Evolutionary conservation across 306 rosid genomes (phyloP), one percentile per base, ranked within the genome.

Genomic region (Rosa lucieae): DNA sequence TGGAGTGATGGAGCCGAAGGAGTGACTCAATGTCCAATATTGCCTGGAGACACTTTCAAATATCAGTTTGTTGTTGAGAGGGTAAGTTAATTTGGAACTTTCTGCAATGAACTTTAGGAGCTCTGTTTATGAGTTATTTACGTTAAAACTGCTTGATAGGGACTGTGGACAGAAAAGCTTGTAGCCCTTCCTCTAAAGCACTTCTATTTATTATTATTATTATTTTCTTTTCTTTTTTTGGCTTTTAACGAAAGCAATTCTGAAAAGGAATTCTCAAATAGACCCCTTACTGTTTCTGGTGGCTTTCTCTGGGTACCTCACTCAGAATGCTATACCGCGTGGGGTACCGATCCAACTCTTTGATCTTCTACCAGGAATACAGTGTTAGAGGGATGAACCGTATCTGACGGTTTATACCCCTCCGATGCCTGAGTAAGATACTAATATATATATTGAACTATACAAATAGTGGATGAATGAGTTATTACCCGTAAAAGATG

Each of bases 1-100:
- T 92, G 99, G 99, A 86, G 81, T 74, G 99, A 94, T 86, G 97
- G 99, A 87, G 88, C 97, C 39, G 99, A 92, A 77, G 99, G 97
- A 0, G 92, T 92, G 15, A 82, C 93, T 70, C 99, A 94, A 9
- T 94, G 95, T 56, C 99, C 99, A 21, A 83, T 91, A 65, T 8
- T 85, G 20, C 97, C 97, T 21, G 98, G 93, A 43, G 99, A 94
- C 43, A 88, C 91, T 26, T 92, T 94, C 75, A 82, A 51, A 74
- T 92, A 94, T 74, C 68, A 86, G 67, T 94, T 94, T 72, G 93
- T 89, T 32, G 97, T 94, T 39, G 97, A 94, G 62, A 91, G 97
- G 85, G 97, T 94, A 84, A 83, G 82, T 29, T 23, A 23, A 23
- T 23, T 43, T 51, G n/a, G 8, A 23, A 75, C 42, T 47, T 0